Base-by-base conservation (phyloP, 2,329 filamentous ascomycete species). In the Botryosphaeria dothidea region DNA sequence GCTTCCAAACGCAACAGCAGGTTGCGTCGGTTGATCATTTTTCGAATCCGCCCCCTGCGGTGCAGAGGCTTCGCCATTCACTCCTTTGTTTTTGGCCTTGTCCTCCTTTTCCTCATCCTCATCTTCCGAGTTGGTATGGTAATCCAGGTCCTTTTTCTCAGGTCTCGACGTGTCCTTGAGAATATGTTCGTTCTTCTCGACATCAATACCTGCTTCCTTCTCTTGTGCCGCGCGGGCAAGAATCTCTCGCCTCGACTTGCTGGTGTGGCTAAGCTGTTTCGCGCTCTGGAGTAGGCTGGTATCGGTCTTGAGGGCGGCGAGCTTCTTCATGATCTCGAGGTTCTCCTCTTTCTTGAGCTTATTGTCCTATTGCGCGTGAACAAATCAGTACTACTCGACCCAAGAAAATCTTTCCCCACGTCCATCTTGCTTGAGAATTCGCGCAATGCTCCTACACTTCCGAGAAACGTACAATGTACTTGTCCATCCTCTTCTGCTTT, bases 301-400 rank as follows among this genome's bases (percentile, higher is more conserved):
- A 74, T 98, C 93, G 69, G 95, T 86, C 73, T 90, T 93, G 63
- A 87, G 85, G 67, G 87, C 84, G 19, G 92, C 91, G 27, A 99
- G 84, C 75, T 95, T 93, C 74, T 91, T 91, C 71, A 98, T 84
- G 31, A 99, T 82, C 65, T 88, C 90, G 29, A 92, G 84, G 72
- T 92, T 96, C 77, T 98, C 94, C 74, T 99, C 95, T 77, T 96
- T 97, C 77, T 89, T 91, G 51, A 99, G 82, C 83, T 99, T 99
- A 66, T 86, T 95, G 72, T 98, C 93, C 84, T 86, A 71, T 19
- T 36, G 8, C 7, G 17, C 34, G 45, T 21, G 31, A 46, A 8
- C 19, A 21, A 25, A 51, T 51, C 29, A 67, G 67, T n/a, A n/a
- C n/a, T n/a, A n/a, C n/a, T n/a, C n/a, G n/a, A n/a, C 54, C 7